Percentiles rank a stretch among this genome's conserved stretches.
These are phyloP conservation scores for Boletales sp. DNA, from an alignment of 768 basidiomycete genomes.

Conservation along the genomic window DNA sequence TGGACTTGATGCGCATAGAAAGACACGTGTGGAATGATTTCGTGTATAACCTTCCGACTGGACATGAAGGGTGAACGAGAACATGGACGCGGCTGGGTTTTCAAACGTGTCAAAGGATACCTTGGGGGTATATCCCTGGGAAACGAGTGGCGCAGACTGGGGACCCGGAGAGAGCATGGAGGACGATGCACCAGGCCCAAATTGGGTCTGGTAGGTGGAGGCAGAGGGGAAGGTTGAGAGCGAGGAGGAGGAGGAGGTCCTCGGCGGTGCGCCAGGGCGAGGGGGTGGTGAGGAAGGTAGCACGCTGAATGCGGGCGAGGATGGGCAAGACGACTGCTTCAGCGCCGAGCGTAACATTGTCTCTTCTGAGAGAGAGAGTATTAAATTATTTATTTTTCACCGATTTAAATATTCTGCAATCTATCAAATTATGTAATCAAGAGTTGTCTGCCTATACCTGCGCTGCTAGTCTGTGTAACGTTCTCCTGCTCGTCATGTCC, in stretches of 20 bases:
- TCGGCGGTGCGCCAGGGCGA: constrained; percentile 9
- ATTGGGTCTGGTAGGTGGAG: constrained; percentile 14
- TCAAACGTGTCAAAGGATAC: constrained; percentile 90
- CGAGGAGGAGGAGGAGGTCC: constrained; percentile 18
- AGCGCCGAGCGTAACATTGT: constrained; percentile 53
- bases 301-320: constrained; percentile 12
- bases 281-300: constrained; percentile 27
- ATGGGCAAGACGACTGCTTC: constrained; percentile 38
- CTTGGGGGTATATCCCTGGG: constrained; percentile 35
- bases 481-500: no score
- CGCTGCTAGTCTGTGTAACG: no score
- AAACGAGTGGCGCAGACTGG: constrained; percentile 17
- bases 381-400: constrained; percentile 9
- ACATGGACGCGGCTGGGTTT: constrained; percentile 77
- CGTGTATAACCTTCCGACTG: constrained; percentile 80
- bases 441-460: no score
- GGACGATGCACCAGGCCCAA: constrained; percentile 10
- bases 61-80: constrained; percentile 81
- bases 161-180: constrained; percentile 16
- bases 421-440: not conserved
- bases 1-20: constrained; percentile 82
- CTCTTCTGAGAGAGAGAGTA: not conserved
- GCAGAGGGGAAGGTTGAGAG: constrained; percentile 18
- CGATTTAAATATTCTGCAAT: not conserved
- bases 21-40: constrained; percentile 76